Base-by-base conservation (phyloP, 768 basidiomycete species). In the Amanita muscaria region DNA sequence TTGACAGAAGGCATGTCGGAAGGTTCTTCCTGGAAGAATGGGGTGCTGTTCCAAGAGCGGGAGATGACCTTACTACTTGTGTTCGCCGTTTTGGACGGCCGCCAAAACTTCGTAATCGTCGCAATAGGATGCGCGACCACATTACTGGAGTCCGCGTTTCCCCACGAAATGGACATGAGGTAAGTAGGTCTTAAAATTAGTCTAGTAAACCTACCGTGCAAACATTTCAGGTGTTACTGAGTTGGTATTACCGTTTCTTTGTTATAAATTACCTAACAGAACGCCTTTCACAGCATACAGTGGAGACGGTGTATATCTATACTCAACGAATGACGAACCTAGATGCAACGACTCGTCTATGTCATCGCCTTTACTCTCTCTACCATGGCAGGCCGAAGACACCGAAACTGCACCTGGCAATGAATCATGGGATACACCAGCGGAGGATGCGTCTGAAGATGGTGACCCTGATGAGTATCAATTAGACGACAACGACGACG, bases 121-220 rank as follows among this genome's bases (percentile, higher is more conserved):
- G 70, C 44, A 55, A 48, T 8, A 61, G 49, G 46, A 64, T 67
- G 32, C 53, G 57, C 15, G 78, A 79, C n/a, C 81, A 88, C 56
- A 76, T 88, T 37, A 88, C 84, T 24, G 86, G 86, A 15, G 74
- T 76, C n/a, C 69, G 79, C 32, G 81, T 88, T 70, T 79, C 84
- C 12, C 53, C 66, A 23, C 65, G 65, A 39, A 88, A 83, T 61
- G 83, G 84, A 16, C 77, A 89, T 55, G 86, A 90, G 65, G 87
- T 88, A 51, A 44, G 61, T 33, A 38, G 44, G 42, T 36, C 18
- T 43, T 19, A 5, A 27, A 50, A 29, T 35, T 16, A 41, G 19
- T 8, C 34, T 24, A 19, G 9, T 23, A 34, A 36, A 22, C 23
- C 32, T 49, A 14, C 24, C 7, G n/a, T 34, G 19, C 15, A 22